Conservation (phyloP, 805 yeast species). For the Kodamaea leandrae region DNA sequence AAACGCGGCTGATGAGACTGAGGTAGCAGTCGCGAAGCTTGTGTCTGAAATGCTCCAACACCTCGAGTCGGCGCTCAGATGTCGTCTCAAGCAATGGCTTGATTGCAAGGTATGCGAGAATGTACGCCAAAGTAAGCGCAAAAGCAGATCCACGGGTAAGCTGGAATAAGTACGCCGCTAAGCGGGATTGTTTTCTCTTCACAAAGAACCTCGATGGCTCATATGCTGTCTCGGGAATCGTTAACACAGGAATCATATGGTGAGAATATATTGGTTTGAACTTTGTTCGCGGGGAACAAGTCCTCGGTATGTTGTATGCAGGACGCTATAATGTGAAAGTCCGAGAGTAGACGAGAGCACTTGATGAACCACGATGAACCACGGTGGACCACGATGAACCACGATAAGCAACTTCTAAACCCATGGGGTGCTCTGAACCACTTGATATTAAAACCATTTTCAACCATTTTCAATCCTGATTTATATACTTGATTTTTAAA, state of each 20-base stretch:
- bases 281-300: constrained; percentile 5
- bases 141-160: constrained; percentile 37
- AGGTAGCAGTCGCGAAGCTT: constrained; percentile 37
- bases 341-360: no score
- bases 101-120: constrained; percentile 31
- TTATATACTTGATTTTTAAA: no score
- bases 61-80: constrained; percentile 29
- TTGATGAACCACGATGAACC: no score
- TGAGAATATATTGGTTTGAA: constrained; percentile 1
- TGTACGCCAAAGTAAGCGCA: constrained; percentile 26
- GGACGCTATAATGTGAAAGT: neutral
- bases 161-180: constrained; percentile 25
- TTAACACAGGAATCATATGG: constrained; percentile 32
- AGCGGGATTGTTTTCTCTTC: constrained; percentile 20
- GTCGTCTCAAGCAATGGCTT: constrained; percentile 36
- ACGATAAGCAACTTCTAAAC: no score
- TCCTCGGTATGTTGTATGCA: constrained; percentile 5
- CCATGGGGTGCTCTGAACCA: no score
- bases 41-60: constrained; percentile 31
- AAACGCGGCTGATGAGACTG: constrained; percentile 31
- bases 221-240: constrained; percentile 42
- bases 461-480: no score
- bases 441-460: no score
- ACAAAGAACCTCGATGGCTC: constrained; percentile 26
- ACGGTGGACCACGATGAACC: no score